Evolutionary conservation across 2,329 filamentous ascomycete genomes (phyloP), one percentile per base, ranked within the genome.

Genomic region (Talaromyces marneffei): DNA sequence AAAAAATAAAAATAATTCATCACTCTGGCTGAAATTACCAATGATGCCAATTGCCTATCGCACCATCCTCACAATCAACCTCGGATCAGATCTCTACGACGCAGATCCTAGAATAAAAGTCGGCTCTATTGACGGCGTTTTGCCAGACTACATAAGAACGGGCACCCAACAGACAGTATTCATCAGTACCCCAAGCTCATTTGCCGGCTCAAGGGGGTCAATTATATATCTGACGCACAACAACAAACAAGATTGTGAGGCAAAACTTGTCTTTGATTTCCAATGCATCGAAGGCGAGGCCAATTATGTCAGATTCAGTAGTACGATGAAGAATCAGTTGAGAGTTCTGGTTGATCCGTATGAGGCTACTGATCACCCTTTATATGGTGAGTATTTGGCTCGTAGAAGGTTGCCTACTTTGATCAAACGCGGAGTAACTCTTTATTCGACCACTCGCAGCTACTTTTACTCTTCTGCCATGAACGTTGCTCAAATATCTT

Each of bases 51-150:
- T 62, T 27, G 54, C 60, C 14, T 62, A 62, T 31, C 55, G 60
- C 27, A 62, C 60, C 29, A 62, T 62, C 46, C 37, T 62, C 29
- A 62, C 60, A 4, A 59, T 62, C 42, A 42, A 62, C 48, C 56
- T 62, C 23, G 46, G 39, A 29, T 54, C 56, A 25, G 56, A 62
- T 40, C 48, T 62, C 39, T 55, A 62, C 48, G 55, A 62, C 14
- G 55, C 50, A 33, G 31, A 59, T 33, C 46, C 60, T 14, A 58
- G 35, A 20, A 53, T 62, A 12, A 40, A 33, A 54, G 8, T 27
- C 16, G 60, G 60, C 8, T 46, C 29, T 7, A 55, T 59, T 23
- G 56, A 46, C 8, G 50, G 60, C 7, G 60, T 62, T 3, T 9
- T 59, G 33, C 60, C 60, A 6, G 48, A 62, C 33, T 59, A 46